phyloP scores from a whole-genome alignment of 306 rosid species.

The Clitoria ternatea region DNA sequence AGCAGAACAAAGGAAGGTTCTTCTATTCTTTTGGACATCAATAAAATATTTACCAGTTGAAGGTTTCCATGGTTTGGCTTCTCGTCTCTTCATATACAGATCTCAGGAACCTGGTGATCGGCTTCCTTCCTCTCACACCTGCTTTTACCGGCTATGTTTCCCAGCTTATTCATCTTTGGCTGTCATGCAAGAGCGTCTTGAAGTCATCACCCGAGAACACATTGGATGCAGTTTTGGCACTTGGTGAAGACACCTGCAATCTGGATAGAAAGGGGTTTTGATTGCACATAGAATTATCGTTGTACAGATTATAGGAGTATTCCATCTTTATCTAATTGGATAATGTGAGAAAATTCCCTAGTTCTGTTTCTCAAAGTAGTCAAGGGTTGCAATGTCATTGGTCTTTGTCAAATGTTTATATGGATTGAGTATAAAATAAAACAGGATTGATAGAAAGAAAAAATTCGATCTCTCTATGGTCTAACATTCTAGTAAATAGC shows the following conservation, averaged over 20 bases:
- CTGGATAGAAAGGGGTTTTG: constrained; percentile 37
- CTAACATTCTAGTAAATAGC: constrained; percentile 10
- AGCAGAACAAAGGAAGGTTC: constrained; percentile 73
- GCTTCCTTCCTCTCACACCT: constrained; percentile 88
- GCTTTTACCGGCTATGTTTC: constrained; percentile 79
- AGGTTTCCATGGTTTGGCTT: constrained; percentile 79
- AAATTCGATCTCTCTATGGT: constrained; percentile 22
- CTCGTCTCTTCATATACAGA: constrained; percentile 64
- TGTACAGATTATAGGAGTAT: constrained; percentile 65
- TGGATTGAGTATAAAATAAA: constrained; percentile 43
- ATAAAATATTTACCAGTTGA: constrained; percentile 82
- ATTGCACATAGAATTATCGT: constrained; percentile 54
- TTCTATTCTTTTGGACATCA: constrained; percentile 91
- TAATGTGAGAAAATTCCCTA: constrained; percentile 29
- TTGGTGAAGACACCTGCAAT: constrained; percentile 39
- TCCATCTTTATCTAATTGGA: constrained; percentile 30
- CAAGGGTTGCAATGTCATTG: constrained; percentile 42
- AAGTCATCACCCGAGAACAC: constrained; percentile 81
- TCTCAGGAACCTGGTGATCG: constrained; percentile 49
- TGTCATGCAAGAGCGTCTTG: constrained; percentile 59
- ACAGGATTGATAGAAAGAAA: constrained; percentile 32
- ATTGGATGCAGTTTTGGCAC: constrained; percentile 74
- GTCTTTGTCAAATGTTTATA: constrained; percentile 46
- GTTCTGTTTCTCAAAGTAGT: constrained; percentile 31
- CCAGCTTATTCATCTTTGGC: constrained; percentile 67